Evolutionary conservation across 2,329 filamentous ascomycete genomes (phyloP), one percentile per base, ranked within the genome.

Genomic region (Penicillium sp.): DNA sequence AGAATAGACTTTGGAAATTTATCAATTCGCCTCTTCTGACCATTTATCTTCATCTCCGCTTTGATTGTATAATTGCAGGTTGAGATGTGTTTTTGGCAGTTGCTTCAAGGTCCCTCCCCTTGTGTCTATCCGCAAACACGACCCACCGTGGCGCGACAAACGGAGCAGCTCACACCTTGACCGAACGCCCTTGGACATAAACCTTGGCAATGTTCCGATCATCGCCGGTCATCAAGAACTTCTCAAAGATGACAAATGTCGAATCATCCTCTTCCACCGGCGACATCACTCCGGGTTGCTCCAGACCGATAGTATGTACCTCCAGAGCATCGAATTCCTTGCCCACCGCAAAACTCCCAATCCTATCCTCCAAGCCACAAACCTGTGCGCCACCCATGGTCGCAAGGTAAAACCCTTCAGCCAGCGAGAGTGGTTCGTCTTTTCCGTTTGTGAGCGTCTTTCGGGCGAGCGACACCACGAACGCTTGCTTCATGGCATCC

Each of bases 181-280:
- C 74, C 14, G 65, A 70, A 11, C 74, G 70, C 1, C 85, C 85
- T 6, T 71, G 67, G 0, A 87, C 82, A 70, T 78, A 87, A 0
- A 88, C 86, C 19, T 77, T 68, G 0, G 69, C 66, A 53, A 88
- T 85, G 62, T 88, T 88, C 4, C 86, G 76, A 66, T 89, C 86
- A 67, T 88, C 86, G 0, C 84, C 86, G 2, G 85, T 87, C 84
- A 88, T 87, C 33, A 88, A 64, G 59, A 86, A 88, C 75, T 88
- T 88, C 56, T 88, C 84, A 59, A 87, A 83, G 18, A 86, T 73
- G 0, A 74, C 80, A 50, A 71, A 67, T 0, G 74, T 41, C 0
- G 72, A 73, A 52, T 88, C 85, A 0, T 72, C 74, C 0, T 83
- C 79, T 60, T 87, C 82, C 0, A 83, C 66, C 11, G 82, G 80